phyloP scores from a whole-genome alignment of 2,329 filamentous ascomycete genomes.

The Fusarium concolor region DNA sequence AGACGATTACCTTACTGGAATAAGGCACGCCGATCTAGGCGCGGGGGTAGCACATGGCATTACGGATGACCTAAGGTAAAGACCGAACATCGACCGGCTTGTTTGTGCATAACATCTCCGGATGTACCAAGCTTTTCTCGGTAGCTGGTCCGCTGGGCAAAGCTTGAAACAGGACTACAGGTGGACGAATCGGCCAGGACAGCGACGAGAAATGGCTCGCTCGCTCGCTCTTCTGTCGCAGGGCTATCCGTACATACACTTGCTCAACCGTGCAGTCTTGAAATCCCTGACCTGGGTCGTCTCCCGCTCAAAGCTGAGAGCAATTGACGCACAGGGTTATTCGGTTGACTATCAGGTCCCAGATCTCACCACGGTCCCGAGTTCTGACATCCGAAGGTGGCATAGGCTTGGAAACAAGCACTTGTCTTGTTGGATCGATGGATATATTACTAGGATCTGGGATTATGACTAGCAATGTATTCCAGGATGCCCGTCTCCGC shows the following conservation, averaged over 20 bases:
- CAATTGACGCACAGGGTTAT: slow-evolving; percentile 9
- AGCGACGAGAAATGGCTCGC: slow-evolving; percentile 21
- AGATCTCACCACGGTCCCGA: slow-evolving; percentile 34
- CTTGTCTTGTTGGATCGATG: slow-evolving; percentile 34
- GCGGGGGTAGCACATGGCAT: slow-evolving; percentile 43
- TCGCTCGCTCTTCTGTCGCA: not conserved
- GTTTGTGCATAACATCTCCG: slow-evolving; percentile 38
- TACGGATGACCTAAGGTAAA: slow-evolving; percentile 33
- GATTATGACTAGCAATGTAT: slow-evolving; percentile 44
- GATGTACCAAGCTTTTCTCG: slow-evolving; percentile 36
- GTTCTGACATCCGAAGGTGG: slow-evolving; percentile 34
- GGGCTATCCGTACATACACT: not conserved
- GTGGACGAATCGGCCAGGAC: slow-evolving; percentile 19
- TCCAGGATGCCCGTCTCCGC: slow-evolving; percentile 52
- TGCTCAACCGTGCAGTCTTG: not conserved
- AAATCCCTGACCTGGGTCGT: not conserved
- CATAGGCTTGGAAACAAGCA: slow-evolving; percentile 41
- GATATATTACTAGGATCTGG: slow-evolving; percentile 42
- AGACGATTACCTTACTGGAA: slow-evolving; percentile 21
- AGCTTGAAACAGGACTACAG: slow-evolving; percentile 33
- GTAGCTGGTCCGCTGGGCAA: slow-evolving; percentile 37
- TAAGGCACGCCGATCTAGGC: slow-evolving; percentile 36
- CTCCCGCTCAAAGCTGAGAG: slow-evolving; percentile 1
- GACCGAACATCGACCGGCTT: slow-evolving; percentile 36
- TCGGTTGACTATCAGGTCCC: slow-evolving; percentile 12